These are phyloP conservation scores for Athelia sp. DNA, from an alignment of 1,284 basidiomycete species.

Conservation along the genomic window DNA sequence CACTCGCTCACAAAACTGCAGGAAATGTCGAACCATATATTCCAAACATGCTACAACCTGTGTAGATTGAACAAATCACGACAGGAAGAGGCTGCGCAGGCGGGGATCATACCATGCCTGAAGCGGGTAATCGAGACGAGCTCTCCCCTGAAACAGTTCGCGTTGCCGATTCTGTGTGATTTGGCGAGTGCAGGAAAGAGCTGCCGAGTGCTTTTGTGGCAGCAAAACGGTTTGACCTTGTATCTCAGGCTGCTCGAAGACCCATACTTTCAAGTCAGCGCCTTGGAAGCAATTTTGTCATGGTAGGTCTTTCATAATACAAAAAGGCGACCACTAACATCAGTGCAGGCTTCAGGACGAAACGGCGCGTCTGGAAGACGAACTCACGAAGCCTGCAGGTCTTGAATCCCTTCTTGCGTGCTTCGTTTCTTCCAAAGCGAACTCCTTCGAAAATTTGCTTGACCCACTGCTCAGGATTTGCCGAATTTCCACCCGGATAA, in stretches of 20 bases:
- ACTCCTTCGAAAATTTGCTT: conserved; percentile 92
- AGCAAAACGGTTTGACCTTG: conserved; percentile 77
- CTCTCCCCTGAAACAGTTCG: conserved; percentile 94
- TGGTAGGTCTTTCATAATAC: conserved; percentile 52
- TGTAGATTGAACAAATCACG: conserved; percentile 91
- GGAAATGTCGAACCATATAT: conserved; percentile 93
- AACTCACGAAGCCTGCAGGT: conserved; percentile 65
- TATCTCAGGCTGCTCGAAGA: conserved; percentile 87
- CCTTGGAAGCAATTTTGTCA: conserved; percentile 85
- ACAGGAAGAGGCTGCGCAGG: conserved; percentile 95
- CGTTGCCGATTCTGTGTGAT: conserved; percentile 93
- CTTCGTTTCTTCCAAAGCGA: conserved; percentile 85
- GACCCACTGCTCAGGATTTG: conserved; percentile 91
- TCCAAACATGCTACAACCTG: conserved; percentile 93
- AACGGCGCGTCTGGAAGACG: conserved; percentile 88
- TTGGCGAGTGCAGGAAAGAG: conserved; percentile 91
- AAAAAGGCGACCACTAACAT: conserved; percentile 4
- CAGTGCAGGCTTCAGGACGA: conserved; percentile 84
- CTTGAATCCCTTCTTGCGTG: conserved; percentile 75
- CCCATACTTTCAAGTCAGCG: conserved; percentile 94
- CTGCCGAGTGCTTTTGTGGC: conserved; percentile 83
- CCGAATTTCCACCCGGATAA: conserved; percentile 72
- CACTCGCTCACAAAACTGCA: conserved; percentile 24
- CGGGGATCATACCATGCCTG: conserved; percentile 89
- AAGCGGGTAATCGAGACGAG: conserved; percentile 83